Evolutionary conservation across 345 rosid species (phyloP), one percentile per base, ranked within the genome.

Genomic region (Psidium guajava): DNA sequence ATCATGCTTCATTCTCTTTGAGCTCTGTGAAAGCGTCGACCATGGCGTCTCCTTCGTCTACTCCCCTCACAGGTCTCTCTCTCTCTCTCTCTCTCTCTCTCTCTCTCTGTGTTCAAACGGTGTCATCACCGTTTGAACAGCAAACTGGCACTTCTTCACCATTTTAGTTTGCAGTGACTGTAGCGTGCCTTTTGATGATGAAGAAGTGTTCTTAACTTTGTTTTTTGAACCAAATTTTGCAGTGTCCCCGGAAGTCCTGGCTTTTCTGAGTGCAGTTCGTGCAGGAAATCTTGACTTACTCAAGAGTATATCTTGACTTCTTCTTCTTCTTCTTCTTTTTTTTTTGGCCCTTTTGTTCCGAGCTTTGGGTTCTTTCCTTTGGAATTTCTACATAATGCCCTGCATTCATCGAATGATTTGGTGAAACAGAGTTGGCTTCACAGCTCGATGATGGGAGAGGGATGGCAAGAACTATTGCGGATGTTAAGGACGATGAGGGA

Each of bases 371-470:
- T 50, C 28, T 50, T 10, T 50, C 52, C 14, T 50, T 74, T 4
- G 2, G 27, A 44, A 84, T 58, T 40, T 16, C 32, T 40, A 4
- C 20, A 51, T 83, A 36, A 61, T 11, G 53, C 4, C 15, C 4
- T 74, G 22, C 57, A 25, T 36, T 6, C 3, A 16, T 42, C 0
- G 24, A 28, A 25, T 59, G 4, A 54, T 47, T 82, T 49, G 57
- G 58, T 89, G 36, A 77, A 69, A 88, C 88, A 96, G 98, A 89
- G 54, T 75, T 92, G 83, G 97, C 98, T 5, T 54, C 88, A 57
- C 93, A 94, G 89, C 95, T 96, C 3, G 98, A 93, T 88, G 96
- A 94, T 22, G 98, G 98, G 22, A 91, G 94, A 86, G 98, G 91
- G 84, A 51, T 95, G 54, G 88, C 88, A 4, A 87, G 87, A 88